Evolutionary conservation across 2,329 filamentous ascomycete species (phyloP).

Genomic region (Xenoacremonium recifei): DNA sequence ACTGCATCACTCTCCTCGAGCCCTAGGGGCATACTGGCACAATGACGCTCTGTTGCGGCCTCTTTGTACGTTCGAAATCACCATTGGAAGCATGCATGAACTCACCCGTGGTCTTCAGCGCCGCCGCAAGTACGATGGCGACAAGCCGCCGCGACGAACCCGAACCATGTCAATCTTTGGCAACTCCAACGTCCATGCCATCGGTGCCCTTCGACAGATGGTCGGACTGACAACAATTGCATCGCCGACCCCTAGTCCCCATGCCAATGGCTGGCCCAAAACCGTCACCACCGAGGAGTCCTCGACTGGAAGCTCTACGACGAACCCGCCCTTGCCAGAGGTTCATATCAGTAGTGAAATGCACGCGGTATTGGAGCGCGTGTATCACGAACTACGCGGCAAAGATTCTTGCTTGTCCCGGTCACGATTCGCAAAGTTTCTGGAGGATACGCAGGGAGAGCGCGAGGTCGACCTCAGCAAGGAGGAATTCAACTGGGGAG

Average conservation of each 20-base stretch:
- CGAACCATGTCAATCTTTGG: slow-evolving; percentile 41
- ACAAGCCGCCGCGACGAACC: slow-evolving; percentile 27
- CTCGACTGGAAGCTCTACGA: slow-evolving; percentile 23
- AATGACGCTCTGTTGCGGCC: slow-evolving; percentile 22
- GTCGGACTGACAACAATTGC: slow-evolving; percentile 32
- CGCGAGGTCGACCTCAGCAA: slow-evolving; percentile 31
- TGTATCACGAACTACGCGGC: slow-evolving; percentile 47
- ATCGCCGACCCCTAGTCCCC: slow-evolving; percentile 25
- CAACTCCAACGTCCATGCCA: slow-evolving; percentile 31
- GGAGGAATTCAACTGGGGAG: slow-evolving; percentile 43
- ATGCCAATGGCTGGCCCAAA: slow-evolving; percentile 18
- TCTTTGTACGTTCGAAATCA: slow-evolving; percentile 14
- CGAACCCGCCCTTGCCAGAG: slow-evolving; percentile 20
- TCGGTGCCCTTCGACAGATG: slow-evolving; percentile 30
- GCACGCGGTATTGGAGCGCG: slow-evolving; percentile 44
- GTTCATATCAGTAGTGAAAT: slow-evolving; percentile 48
- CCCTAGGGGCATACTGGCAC: slow-evolving; percentile 7
- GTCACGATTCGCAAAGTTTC: slow-evolving; percentile 45
- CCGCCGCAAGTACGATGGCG: slow-evolving; percentile 11
- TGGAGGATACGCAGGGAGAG: slow-evolving; percentile 51
- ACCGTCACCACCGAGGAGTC: slow-evolving; percentile 18
- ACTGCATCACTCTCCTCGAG: slow-evolving; percentile 12
- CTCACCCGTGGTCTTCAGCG: slow-evolving; percentile 14
- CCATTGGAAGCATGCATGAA: background rate
- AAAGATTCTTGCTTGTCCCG: slow-evolving; percentile 27